phyloP scores from a whole-genome alignment of 495 filamentous ascomycete species.

The Neurospora sp. region DNA sequence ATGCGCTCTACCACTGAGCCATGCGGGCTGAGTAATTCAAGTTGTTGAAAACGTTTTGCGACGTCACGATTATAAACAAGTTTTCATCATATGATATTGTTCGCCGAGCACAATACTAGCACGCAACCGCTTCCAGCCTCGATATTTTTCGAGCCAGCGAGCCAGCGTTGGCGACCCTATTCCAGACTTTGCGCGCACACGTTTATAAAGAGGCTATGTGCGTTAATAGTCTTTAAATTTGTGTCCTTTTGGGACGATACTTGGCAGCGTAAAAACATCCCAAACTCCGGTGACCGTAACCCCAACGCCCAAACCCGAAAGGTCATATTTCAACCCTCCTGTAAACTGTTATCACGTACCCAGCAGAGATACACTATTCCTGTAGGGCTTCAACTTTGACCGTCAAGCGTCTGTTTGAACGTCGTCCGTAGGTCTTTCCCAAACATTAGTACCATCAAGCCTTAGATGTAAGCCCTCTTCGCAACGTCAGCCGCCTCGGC shows the following conservation, averaged over 20 bases:
- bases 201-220: too few species aligned
- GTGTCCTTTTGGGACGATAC: background rate
- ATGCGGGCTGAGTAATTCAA: too few species aligned
- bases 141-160: background rate
- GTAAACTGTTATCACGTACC: too few species aligned
- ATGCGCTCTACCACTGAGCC: too few species aligned
- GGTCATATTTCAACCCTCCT: background rate
- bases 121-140: too few species aligned
- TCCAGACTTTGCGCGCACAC: background rate
- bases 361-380: background rate
- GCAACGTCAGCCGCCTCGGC: constrained; percentile 11
- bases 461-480: background rate
- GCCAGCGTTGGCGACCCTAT: background rate
- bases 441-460: background rate
- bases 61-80: too few species aligned
- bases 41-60: too few species aligned
- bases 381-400: too few species aligned
- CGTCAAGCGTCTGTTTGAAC: too few species aligned
- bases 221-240: background rate
- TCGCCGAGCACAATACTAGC: too few species aligned
- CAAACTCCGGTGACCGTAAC: background rate
- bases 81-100: too few species aligned
- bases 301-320: background rate
- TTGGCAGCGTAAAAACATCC: background rate
- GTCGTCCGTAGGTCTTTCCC: background rate